Evolutionary conservation across 371 early-diverging fungal genomes (phyloP).

Genomic region (Batkoa obscura): DNA sequence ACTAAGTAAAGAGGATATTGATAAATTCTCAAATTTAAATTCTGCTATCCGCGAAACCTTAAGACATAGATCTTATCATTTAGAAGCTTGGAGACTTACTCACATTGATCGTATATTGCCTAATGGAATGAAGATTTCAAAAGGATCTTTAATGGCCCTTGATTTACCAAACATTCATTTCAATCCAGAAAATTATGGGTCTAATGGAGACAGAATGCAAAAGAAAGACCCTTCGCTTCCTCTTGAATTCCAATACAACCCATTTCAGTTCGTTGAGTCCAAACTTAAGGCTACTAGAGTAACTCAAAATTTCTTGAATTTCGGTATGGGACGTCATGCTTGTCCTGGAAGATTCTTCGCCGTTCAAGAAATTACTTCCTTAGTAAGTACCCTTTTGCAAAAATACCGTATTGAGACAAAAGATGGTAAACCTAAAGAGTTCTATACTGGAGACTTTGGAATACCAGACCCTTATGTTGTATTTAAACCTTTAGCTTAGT

Average conservation of each 20-base stretch:
- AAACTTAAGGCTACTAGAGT: constrained; percentile 16
- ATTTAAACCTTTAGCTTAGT: no score
- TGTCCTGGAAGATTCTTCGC: constrained; percentile 31
- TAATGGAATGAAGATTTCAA: constrained; percentile 14
- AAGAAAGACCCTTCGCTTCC: no score
- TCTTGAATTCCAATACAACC: constrained; percentile 8
- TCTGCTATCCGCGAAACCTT: constrained; percentile 17
- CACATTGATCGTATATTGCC: constrained; percentile 10
- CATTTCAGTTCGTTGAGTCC: constrained; percentile 16
- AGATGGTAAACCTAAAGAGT: no score
- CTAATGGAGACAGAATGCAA: no score
- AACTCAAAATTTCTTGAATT: constrained; percentile 16
- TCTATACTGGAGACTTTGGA: no score
- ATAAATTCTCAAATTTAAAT: constrained; percentile 17
- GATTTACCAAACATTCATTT: not conserved
- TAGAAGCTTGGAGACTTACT: constrained; percentile 10
- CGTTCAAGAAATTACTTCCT: constrained; percentile 20
- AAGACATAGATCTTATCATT: constrained; percentile 7
- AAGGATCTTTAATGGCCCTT: constrained; percentile 10
- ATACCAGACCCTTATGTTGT: no score
- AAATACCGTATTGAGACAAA: not conserved
- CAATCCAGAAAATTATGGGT: not conserved
- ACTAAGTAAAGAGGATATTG: constrained; percentile 11
- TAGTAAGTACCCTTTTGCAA: not conserved
- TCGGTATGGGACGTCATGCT: constrained; percentile 29